Conservation (phyloP, 306 rosid species). For the Vigna unguiculata region DNA sequence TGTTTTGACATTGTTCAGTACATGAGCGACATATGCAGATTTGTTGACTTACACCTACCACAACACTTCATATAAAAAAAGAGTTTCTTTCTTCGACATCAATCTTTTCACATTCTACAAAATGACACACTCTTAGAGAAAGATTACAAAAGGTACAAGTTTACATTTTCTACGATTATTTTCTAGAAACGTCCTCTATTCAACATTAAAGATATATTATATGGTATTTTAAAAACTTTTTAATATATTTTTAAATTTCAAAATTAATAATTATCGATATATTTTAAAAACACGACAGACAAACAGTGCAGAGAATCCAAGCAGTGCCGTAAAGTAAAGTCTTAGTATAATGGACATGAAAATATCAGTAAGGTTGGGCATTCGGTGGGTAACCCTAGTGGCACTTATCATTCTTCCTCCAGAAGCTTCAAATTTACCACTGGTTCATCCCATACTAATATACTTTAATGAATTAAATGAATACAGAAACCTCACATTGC, state of each 20-base stretch:
- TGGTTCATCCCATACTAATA: background rate
- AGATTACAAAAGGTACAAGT: background rate
- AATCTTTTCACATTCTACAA: background rate
- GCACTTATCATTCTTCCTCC: no score
- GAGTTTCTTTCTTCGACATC: background rate
- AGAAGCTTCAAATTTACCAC: background rate
- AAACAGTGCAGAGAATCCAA: no score
- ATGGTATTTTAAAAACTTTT: no score
- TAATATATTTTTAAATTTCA: no score
- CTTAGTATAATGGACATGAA: background rate
- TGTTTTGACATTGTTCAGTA: background rate
- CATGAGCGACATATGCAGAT: background rate
- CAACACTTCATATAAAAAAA: background rate
- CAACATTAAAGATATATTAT: no score
- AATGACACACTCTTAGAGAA: background rate
- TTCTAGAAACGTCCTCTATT: no score
- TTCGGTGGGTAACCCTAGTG: background rate
- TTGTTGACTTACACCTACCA: background rate
- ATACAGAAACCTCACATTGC: background rate
- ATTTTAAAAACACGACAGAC: no score
- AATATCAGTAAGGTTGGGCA: background rate
- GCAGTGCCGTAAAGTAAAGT: background rate
- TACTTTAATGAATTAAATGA: background rate
- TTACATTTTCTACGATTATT: no score
- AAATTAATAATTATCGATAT: no score